Evolutionary conservation across 805 yeast species (phyloP).

Genomic region (Myxozyma lipomycoides): DNA sequence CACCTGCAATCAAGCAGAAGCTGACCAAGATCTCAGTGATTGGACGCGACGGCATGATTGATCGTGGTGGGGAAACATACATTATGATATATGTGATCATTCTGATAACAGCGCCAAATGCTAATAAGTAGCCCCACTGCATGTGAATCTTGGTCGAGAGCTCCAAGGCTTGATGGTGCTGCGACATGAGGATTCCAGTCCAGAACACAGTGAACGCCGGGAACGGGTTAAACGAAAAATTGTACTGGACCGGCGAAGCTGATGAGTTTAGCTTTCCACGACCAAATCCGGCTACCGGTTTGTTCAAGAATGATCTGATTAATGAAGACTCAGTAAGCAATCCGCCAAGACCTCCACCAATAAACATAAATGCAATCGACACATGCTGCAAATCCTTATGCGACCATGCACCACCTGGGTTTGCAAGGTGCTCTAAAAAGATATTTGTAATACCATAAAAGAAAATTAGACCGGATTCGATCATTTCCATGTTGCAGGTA

Average conservation of each 20-base stretch:
- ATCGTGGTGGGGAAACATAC: constrained; percentile 39
- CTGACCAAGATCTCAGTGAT: constrained; percentile 78
- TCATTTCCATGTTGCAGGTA: constrained; percentile 70
- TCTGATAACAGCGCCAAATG: constrained; percentile 79
- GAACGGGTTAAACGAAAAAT: constrained; percentile 86
- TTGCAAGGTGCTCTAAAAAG: constrained; percentile 83
- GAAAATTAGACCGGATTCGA: constrained; percentile 74
- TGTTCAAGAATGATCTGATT: constrained; percentile 32
- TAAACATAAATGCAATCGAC: constrained; percentile 83
- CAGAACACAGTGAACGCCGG: constrained; percentile 90
- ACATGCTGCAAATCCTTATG: constrained; percentile 88
- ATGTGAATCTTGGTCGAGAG: constrained; percentile 75
- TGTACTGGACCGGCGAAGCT: constrained; percentile 22
- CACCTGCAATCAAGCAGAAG: constrained; percentile 82
- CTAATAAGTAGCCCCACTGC: constrained; percentile 88
- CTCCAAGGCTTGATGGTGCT: constrained; percentile 79
- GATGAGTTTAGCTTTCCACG: constrained; percentile 16
- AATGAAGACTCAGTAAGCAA: constrained; percentile 62
- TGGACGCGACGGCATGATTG: constrained; percentile 60
- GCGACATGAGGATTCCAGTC: constrained; percentile 95
- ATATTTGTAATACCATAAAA: constrained; percentile 87
- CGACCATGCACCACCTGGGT: constrained; percentile 76
- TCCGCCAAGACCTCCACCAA: constrained; percentile 93
- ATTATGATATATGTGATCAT: constrained; percentile 57
- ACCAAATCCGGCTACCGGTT: constrained; percentile 3